A percentile compares a stretch with the other conserved stretches of the same genome.
phyloP scores from a whole-genome alignment of 129 eudicot species.

The Arctium minus region DNA sequence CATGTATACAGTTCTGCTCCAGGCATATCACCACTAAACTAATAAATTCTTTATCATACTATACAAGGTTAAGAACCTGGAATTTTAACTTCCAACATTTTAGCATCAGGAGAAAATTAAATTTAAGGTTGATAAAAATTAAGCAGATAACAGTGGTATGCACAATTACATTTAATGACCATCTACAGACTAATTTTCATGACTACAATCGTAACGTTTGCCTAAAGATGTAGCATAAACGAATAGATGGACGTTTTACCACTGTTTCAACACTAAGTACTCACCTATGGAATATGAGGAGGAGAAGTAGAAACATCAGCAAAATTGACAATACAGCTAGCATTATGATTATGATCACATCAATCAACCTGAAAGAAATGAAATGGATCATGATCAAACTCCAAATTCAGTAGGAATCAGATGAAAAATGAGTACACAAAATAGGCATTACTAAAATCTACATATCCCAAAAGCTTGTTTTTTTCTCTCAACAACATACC shows the following conservation, averaged over 20 bases:
- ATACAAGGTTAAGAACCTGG: background rate
- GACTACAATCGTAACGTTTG: background rate
- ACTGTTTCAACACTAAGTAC: constrained; percentile 1
- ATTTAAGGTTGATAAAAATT: background rate
- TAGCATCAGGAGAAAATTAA: background rate
- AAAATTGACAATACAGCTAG: constrained; percentile 42
- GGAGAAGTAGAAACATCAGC: constrained; percentile 56
- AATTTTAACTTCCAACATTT: background rate
- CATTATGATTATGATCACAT: constrained; percentile 47
- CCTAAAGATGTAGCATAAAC: background rate
- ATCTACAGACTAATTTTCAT: background rate
- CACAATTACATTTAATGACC: background rate
- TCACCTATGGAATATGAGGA: constrained; percentile 67
- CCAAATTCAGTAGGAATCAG: background rate
- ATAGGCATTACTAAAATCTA: background rate
- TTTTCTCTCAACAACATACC: constrained; percentile 36
- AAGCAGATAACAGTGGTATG: background rate
- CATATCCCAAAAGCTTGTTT: background rate
- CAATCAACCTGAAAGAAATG: constrained; percentile 55
- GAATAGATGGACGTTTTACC: background rate
- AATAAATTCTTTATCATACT: background rate
- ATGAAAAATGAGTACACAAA: background rate
- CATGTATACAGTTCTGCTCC: background rate
- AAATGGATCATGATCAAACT: background rate
- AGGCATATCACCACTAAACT: background rate